Conservation (phyloP, 2,329 filamentous ascomycete species). For the Ophiostoma novo-ulmi region DNA sequence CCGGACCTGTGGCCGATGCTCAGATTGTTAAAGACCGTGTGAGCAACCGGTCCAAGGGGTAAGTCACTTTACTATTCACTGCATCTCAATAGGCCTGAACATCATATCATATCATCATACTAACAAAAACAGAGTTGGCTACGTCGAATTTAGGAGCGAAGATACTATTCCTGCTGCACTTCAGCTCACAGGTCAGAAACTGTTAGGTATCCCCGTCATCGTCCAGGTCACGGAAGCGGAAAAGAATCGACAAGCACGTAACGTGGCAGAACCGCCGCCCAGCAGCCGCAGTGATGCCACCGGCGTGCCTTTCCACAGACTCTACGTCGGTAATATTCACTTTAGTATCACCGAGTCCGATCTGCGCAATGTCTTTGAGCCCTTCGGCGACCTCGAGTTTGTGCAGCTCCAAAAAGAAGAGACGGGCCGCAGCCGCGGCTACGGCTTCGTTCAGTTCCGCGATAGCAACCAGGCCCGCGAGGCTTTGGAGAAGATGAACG, state of each 20-base stretch:
- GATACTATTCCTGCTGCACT: conserved; percentile 89
- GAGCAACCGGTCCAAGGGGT: conserved; percentile 96
- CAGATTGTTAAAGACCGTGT: conserved; percentile 98
- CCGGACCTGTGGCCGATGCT: conserved; percentile 90
- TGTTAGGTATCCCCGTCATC: conserved; percentile 97
- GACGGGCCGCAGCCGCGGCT: conserved; percentile 80
- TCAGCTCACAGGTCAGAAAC: conserved; percentile 96
- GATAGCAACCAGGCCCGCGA: conserved; percentile 88
- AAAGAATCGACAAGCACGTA: conserved; percentile 95
- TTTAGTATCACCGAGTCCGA: conserved; percentile 98
- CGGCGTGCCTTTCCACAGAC: conserved; percentile 89
- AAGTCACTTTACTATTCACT: conserved; percentile 35
- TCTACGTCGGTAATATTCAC: conserved; percentile 99
- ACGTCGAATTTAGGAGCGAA: conserved; percentile 97
- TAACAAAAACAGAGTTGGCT: conserved; percentile 69
- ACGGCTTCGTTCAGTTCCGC: conserved; percentile 98
- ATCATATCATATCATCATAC: background rate
- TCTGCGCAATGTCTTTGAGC: conserved; percentile 92
- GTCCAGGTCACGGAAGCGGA: conserved; percentile 98
- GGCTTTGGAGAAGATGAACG: conserved; percentile 98
- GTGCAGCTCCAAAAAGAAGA: conserved; percentile 97
- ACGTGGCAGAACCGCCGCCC: conserved; percentile 54
- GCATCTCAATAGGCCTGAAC: background rate
- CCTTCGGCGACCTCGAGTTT: conserved; percentile 95
- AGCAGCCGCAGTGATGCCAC: conserved; percentile 46